Conservation (phyloP, 352 stramenopile species). For the Phytophthora kernoviae region DNA sequence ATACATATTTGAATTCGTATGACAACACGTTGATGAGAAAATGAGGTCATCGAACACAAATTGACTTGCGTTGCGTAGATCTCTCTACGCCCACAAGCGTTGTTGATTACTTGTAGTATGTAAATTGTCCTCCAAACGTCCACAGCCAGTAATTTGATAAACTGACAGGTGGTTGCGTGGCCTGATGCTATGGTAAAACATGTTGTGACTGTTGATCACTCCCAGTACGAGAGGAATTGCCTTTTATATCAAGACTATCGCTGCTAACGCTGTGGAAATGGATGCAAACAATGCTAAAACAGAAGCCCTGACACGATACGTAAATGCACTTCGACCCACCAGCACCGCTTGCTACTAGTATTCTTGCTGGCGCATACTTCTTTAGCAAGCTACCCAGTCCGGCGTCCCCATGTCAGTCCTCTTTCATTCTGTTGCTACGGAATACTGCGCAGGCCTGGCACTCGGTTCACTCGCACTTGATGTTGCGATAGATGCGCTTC, state of each 20-base stretch:
- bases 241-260: background rate
- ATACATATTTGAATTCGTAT: no score
- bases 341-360: constrained; percentile 10
- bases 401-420: constrained; percentile 16
- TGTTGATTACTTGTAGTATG: no score
- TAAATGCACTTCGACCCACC: constrained; percentile 25
- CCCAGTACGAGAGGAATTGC: background rate
- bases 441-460: constrained; percentile 16
- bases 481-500: constrained; percentile 95
- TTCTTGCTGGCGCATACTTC: constrained; percentile 7
- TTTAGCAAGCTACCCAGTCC: constrained; percentile 4
- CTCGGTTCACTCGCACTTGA: constrained; percentile 92
- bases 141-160: no score
- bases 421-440: constrained; percentile 15
- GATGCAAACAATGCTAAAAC: constrained; percentile 5
- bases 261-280: background rate
- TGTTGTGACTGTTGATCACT: no score
- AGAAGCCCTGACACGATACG: constrained; percentile 14
- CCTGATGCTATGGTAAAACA: constrained; percentile 3
- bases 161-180: no score
- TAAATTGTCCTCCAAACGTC: no score
- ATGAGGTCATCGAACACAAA: no score
- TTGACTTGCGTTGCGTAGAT: no score
- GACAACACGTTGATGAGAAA: no score
- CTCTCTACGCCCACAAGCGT: no score